Conservation (phyloP, 2,329 filamentous ascomycete genomes). For the Scytalidium sp. region DNA sequence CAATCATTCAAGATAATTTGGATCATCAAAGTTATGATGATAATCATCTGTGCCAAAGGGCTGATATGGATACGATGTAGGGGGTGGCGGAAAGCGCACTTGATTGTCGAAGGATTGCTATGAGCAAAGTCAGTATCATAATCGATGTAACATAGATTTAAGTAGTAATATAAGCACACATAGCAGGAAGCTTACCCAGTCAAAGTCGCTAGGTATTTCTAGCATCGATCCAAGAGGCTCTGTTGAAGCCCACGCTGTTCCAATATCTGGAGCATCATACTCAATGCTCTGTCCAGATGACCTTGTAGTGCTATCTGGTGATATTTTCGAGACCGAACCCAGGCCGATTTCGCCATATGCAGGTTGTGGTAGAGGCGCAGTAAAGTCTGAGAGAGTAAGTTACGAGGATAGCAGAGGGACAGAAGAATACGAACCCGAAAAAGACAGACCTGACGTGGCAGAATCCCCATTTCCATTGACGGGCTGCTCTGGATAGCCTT, state of each 20-base stretch:
- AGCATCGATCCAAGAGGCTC: conserved; percentile 13
- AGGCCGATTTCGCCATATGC: background rate
- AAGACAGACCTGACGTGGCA: background rate
- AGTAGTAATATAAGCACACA: background rate
- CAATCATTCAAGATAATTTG: background rate
- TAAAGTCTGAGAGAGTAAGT: background rate
- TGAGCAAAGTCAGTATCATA: background rate
- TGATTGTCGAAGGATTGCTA: conserved; percentile 18
- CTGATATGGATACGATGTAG: background rate
- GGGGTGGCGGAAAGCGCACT: conserved; percentile 7
- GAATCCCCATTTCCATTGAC: background rate
- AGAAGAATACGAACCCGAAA: background rate
- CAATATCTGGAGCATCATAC: background rate
- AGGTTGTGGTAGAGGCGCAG: background rate
- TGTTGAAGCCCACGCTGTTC: background rate
- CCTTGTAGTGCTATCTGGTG: background rate
- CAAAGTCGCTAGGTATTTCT: conserved; percentile 16
- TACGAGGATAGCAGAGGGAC: background rate
- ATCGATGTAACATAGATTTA: background rate
- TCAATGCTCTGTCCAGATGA: conserved; percentile 3
- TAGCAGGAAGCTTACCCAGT: conserved; percentile 17
- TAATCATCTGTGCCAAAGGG: background rate
- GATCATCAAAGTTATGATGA: background rate
- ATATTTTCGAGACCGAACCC: background rate
- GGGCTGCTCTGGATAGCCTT: background rate